A percentile compares a stretch with the other conserved stretches of the same genome.
Evolutionary conservation across 805 yeast species (phyloP).

Genomic region (Nakazawaea molendinolei): DNA sequence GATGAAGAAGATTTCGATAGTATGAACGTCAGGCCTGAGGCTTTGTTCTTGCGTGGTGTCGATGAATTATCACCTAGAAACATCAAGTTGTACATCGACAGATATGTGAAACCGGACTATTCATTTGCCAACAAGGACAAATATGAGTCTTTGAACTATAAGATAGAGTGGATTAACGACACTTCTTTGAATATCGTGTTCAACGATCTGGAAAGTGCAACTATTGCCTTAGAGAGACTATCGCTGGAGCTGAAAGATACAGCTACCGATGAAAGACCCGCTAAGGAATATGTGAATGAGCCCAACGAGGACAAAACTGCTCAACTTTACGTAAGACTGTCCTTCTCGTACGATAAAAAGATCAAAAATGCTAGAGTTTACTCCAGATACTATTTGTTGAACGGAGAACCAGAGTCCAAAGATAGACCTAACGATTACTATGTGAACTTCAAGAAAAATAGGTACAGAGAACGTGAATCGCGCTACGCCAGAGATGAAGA

Average conservation of each 20-base stretch:
- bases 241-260: constrained; percentile 8
- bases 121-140: constrained; percentile 22
- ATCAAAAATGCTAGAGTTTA: constrained; percentile 47
- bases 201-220: constrained; percentile 24
- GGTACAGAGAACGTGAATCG: constrained; percentile 9
- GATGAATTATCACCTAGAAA: constrained; percentile 57
- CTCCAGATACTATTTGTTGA: constrained; percentile 58
- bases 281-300: constrained; percentile 29
- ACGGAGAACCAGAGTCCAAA: constrained; percentile 59
- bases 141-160: constrained; percentile 26
- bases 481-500: constrained; percentile 17
- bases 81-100: constrained; percentile 48
- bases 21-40: constrained; percentile 34
- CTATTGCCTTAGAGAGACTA: constrained; percentile 16
- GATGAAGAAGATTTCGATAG: constrained; percentile 15
- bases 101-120: constrained; percentile 30
- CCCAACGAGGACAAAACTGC: constrained; percentile 26
- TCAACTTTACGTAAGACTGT: constrained; percentile 38
- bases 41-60: constrained; percentile 51
- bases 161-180: constrained; percentile 65
- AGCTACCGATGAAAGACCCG: constrained; percentile 30
- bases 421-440: constrained; percentile 21
- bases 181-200: constrained; percentile 50
- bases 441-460: constrained; percentile 8
- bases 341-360: constrained; percentile 50